Percentiles rank a stretch among this genome's conserved stretches.
Conservation (phyloP, 78 protist genomes). For the Cyanophora paradoxa region DNA sequence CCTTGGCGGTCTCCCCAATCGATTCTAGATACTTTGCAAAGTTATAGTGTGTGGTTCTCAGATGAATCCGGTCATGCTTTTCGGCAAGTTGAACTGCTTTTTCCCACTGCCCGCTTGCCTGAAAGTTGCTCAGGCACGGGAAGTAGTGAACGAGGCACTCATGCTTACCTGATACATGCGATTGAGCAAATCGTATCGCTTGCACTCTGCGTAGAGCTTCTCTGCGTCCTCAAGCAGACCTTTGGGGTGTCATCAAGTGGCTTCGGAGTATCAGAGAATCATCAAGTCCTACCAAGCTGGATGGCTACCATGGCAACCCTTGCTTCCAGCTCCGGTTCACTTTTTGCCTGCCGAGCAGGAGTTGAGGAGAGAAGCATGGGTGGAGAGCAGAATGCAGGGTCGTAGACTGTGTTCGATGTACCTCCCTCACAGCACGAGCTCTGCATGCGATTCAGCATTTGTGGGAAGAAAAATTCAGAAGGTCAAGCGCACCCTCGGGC, state of each 20-base stretch:
- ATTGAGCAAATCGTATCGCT: slow-evolving; percentile 58
- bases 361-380: too few species aligned
- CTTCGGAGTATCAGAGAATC: neutral
- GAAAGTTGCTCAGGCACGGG: too few species aligned
- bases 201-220: slow-evolving; percentile 27
- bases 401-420: neutral
- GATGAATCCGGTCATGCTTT: slow-evolving; percentile 58
- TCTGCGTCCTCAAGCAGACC: slow-evolving; percentile 12
- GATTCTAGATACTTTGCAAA: slow-evolving; percentile 41
- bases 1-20: slow-evolving; percentile 23
- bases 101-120: slow-evolving; percentile 45
- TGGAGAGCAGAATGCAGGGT: too few species aligned
- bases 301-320: slow-evolving; percentile 63
- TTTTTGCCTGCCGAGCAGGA: slow-evolving; percentile 19
- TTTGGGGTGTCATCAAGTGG: neutral
- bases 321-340: slow-evolving; percentile 46
- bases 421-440: neutral
- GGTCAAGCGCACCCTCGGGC: slow-evolving; percentile 37
- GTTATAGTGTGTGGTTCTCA: slow-evolving; percentile 23
- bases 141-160: too few species aligned
- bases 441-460: neutral
- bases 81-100: slow-evolving; percentile 36
- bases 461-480: neutral
- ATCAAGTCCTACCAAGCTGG: slow-evolving; percentile 36
- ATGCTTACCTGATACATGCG: slow-evolving; percentile 33